Base-by-base conservation (phyloP, 2,329 filamentous ascomycete species). In the Venturiaceae sp. region DNA sequence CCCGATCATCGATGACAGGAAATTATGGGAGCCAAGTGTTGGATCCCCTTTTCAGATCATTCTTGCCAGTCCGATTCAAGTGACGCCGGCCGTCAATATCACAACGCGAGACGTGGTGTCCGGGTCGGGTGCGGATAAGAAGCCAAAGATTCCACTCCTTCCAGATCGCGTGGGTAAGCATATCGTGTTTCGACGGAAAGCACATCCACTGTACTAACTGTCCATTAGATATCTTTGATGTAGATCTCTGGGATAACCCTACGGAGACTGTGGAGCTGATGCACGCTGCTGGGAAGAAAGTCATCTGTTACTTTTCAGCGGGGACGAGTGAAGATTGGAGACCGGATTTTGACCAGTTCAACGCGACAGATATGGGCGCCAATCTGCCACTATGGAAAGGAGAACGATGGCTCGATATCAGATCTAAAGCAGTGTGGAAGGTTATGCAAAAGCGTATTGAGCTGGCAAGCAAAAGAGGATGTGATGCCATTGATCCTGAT, bases 21-120 rank as follows among this genome's bases (percentile, higher is more conserved):
- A 30, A 32, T 46, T 72, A 36, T 86, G 83, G 83, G 72, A 76
- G 59, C 84, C 84, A 2, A 66, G 67, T 2, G 76, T 78, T 28
- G 77, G 75, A 23, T 70, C 74, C 4, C 76, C 76, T 2, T 87
- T 83, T 82, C 83, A 87, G 65, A 87, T 87, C 57, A 73, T 84
- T 50, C 77, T 87, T 71, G 55, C 67, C 81, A 50, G 59, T 63
- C 26, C 64, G 13, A 9, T 57, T 13, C 11, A 26, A 9, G 33
- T 30, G 36, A 19, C 4, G n/a, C 37, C 5, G 19, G 32, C 13
- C 32, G 33, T n/a, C n/a, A n/a, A n/a, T 28, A 33, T 8, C 3
- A n/a, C 28, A n/a, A n/a, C n/a, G n/a, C n/a, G n/a, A n/a, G n/a
- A n/a, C n/a, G n/a, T n/a, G n/a, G n/a, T n/a, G n/a, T n/a, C n/a